Percentiles rank a stretch among this genome's conserved stretches.
Evolutionary conservation across 2,329 filamentous ascomycete genomes (phyloP).

Genomic region (Calonectria crousiana): DNA sequence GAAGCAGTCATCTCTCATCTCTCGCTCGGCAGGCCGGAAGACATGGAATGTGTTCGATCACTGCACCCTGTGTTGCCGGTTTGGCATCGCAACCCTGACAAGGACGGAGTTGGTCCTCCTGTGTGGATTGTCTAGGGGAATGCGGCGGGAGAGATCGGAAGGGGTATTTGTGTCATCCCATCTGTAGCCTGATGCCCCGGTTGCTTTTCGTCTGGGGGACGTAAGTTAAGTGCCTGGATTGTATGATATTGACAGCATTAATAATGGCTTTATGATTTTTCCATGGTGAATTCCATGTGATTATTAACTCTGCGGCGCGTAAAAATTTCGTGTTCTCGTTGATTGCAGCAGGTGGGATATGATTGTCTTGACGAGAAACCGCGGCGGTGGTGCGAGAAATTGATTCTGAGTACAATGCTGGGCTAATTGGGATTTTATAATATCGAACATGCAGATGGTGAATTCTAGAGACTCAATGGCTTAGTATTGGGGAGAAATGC

Average conservation of each 20-base stretch:
- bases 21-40: neutral
- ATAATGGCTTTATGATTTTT: neutral
- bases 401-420: too few species aligned
- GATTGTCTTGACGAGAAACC: too few species aligned
- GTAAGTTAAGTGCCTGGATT: constrained; percentile 1
- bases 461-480: neutral
- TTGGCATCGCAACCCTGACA: neutral
- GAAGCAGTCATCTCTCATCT: neutral
- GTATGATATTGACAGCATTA: neutral
- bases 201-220: constrained; percentile 21
- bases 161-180: constrained; percentile 21
- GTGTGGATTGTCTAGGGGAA: constrained; percentile 10
- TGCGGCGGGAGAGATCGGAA: constrained; percentile 20
- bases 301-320: neutral
- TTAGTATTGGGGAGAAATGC: neutral
- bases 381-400: too few species aligned
- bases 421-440: rapidly evolving
- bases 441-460: too few species aligned
- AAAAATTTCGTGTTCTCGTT: neutral
- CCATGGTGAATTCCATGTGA: neutral
- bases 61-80: neutral
- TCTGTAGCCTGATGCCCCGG: constrained; percentile 27
- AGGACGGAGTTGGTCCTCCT: neutral
- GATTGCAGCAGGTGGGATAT: neutral
- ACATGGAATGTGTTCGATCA: neutral